Evolutionary conservation across 768 basidiomycete species (phyloP).

Genomic region (Collybia sp.): DNA sequence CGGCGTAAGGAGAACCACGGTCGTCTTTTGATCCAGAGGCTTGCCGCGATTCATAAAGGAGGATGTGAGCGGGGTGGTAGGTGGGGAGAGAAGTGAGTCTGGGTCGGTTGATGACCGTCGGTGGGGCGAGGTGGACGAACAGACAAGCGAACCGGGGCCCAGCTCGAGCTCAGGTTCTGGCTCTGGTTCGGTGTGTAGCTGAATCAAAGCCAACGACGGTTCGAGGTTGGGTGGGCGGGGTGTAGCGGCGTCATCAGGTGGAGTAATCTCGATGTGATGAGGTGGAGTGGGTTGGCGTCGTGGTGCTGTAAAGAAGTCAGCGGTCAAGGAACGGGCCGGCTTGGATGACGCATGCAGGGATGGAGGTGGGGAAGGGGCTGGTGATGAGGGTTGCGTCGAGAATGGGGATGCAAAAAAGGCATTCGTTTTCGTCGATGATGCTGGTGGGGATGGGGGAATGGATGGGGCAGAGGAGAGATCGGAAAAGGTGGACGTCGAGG

Average conservation of each 20-base stretch:
- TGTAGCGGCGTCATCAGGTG: conserved; percentile 10
- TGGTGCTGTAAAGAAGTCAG: conserved; percentile 23
- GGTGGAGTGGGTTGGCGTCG: conserved; percentile 9
- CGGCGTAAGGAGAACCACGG: conserved; percentile 43
- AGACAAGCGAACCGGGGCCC: conserved; percentile 4
- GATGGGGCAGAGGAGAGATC: conserved; percentile 23
- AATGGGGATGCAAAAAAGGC: conserved; percentile 45
- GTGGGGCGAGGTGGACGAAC: conserved; percentile 10
- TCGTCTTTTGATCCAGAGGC: conserved; percentile 12
- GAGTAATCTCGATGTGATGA: not conserved
- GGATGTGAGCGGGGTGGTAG: no score
- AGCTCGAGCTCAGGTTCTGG: not conserved
- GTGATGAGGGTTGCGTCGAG: conserved; percentile 31
- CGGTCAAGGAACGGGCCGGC: conserved; percentile 17
- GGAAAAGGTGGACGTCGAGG: conserved; percentile 33
- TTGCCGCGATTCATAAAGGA: not conserved
- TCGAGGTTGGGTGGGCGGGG: conserved; percentile 8
- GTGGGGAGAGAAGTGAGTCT: no score
- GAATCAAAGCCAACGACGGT: conserved; percentile 9
- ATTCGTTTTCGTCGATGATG: conserved; percentile 33
- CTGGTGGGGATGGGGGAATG: conserved; percentile 22
- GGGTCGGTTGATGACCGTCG: no score
- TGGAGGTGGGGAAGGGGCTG: conserved; percentile 17
- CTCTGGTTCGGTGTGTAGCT: no score
- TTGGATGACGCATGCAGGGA: conserved; percentile 1